Conservation (phyloP, 768 basidiomycete genomes). For the Cystobasidium ongulense region DNA sequence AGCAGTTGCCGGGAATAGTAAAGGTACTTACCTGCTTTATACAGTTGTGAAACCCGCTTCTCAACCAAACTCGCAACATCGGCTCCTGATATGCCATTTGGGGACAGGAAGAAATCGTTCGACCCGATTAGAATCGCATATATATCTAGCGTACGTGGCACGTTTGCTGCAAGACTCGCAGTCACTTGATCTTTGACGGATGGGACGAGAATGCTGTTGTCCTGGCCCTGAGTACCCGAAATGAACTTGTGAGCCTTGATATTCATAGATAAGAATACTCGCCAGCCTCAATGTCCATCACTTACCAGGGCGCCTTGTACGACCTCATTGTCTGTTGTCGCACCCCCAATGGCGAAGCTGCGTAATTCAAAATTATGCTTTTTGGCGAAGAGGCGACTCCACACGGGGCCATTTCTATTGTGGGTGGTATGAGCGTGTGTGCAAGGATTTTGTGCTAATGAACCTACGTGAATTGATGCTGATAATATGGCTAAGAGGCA, state of each 20-base stretch:
- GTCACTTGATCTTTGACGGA: constrained; percentile 1
- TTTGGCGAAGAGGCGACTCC: not conserved
- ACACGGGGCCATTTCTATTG: not conserved
- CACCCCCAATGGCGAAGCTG: constrained; percentile 12
- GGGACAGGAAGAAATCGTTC: not conserved
- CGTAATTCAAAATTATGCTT: not conserved
- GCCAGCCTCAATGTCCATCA: no score
- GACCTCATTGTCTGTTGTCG: constrained; percentile 13
- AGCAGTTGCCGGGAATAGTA: not conserved
- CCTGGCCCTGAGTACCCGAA: not conserved
- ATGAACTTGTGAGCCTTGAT: not conserved
- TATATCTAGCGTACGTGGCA: not conserved
- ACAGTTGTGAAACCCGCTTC: not conserved
- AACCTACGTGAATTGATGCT: not conserved
- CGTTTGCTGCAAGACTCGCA: not conserved
- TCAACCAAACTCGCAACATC: constrained; percentile 1
- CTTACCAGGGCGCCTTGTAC: not conserved
- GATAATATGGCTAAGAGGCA: not conserved
- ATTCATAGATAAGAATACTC: not conserved
- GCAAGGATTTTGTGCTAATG: no score
- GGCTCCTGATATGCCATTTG: not conserved
- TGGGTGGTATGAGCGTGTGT: not conserved
- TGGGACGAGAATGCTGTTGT: not conserved
- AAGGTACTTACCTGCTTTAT: not conserved
- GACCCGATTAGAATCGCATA: not conserved